Conservation (phyloP, 140 eudicot genomes). For the Anethum foeniculum region DNA sequence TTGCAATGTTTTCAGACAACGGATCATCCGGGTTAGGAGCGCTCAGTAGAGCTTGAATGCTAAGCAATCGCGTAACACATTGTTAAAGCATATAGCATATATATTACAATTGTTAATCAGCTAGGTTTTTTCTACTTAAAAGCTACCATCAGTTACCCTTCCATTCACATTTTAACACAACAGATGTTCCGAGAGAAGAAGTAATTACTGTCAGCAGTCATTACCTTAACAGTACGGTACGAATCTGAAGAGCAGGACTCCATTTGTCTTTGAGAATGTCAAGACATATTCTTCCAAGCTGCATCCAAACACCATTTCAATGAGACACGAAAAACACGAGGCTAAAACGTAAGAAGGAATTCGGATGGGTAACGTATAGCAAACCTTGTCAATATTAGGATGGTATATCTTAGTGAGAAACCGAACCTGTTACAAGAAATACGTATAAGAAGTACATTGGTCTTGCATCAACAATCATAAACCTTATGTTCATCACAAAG, state of each 20-base stretch:
- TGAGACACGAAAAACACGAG: slow-evolving; percentile 8
- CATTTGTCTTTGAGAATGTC: slow-evolving; percentile 96
- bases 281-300: slow-evolving; percentile 97
- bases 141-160: neutral
- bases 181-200: neutral
- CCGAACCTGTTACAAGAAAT: slow-evolving; percentile 62
- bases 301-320: slow-evolving; percentile 5
- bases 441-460: neutral
- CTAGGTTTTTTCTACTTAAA: neutral
- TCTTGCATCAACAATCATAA: neutral
- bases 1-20: slow-evolving; percentile 56
- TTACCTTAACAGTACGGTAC: slow-evolving; percentile 82
- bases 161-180: neutral
- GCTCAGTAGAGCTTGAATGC: too few species aligned
- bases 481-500: neutral
- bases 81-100: too few species aligned
- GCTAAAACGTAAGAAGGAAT: neutral
- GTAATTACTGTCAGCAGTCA: neutral
- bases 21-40: slow-evolving; percentile 52
- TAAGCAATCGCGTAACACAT: too few species aligned
- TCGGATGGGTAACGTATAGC: slow-evolving; percentile 8
- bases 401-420: slow-evolving; percentile 93
- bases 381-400: slow-evolving; percentile 92
- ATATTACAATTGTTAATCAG: neutral
- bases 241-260: slow-evolving; percentile 99